These are phyloP conservation scores for Pythium utonaiense DNA, from an alignment of 352 stramenopile genomes.

Conservation along the genomic window DNA sequence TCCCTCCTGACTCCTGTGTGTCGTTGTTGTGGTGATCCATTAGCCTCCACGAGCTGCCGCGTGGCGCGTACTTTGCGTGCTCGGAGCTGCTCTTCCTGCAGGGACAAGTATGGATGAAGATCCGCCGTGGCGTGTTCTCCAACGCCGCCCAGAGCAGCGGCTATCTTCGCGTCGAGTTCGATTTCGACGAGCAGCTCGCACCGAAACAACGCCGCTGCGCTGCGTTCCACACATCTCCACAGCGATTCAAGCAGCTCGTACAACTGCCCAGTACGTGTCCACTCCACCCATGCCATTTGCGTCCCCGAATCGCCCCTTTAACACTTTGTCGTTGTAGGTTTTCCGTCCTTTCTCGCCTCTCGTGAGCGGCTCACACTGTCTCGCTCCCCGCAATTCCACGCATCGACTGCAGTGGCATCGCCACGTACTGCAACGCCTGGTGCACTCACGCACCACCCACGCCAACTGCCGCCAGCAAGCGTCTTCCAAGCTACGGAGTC, in stretches of 20 bases:
- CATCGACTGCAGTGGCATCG: constrained; percentile 23
- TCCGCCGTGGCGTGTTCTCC: constrained; percentile 71
- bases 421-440: not conserved
- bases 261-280: constrained; percentile 45
- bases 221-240: constrained; percentile 17
- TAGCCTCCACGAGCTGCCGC: constrained; percentile 50
- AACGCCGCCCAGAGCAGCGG: constrained; percentile 59
- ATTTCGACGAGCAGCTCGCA: constrained; percentile 29
- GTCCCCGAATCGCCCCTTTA: not conserved
- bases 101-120: constrained; percentile 72
- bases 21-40: not conserved
- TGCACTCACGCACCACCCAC: constrained; percentile 25
- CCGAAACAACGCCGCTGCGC: constrained; percentile 21
- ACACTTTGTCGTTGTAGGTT: constrained; percentile 25
- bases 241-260: constrained; percentile 49
- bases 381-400: constrained; percentile 45
- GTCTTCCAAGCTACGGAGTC: constrained; percentile 69
- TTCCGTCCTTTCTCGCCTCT: constrained; percentile 58
- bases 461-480: constrained; percentile 55
- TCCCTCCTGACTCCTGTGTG: not conserved
- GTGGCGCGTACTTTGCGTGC: constrained; percentile 68
- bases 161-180: constrained; percentile 64
- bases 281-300: not conserved
- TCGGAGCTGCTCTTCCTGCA: constrained; percentile 47
- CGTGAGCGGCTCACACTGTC: constrained; percentile 47